phyloP scores from a whole-genome alignment of 2,329 filamentous ascomycete genomes.

The Aureobasidium sp. region DNA sequence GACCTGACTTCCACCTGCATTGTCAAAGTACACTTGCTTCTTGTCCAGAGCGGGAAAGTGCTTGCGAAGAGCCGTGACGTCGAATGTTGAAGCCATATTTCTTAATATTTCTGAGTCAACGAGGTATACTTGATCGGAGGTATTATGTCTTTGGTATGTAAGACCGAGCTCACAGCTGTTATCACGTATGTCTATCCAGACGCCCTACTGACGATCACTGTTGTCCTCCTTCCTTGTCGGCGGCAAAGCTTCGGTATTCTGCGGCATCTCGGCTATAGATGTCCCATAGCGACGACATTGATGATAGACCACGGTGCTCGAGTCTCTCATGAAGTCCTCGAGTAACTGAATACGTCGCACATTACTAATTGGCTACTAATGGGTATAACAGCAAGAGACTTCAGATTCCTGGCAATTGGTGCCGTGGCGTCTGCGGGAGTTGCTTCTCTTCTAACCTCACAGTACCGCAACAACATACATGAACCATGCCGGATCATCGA shows the following conservation, averaged over 20 bases:
- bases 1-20: constrained; percentile 68
- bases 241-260: not conserved
- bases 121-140: not conserved
- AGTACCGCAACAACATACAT: not conserved
- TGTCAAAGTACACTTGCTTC: constrained; percentile 68
- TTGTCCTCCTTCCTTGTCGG: constrained; percentile 11
- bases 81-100: constrained; percentile 37
- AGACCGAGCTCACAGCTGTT: not conserved
- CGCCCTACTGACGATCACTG: constrained; percentile 6
- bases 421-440: not conserved
- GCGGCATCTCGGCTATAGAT: constrained; percentile 3
- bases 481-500: not conserved
- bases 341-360: not conserved
- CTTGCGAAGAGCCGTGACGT: constrained; percentile 50
- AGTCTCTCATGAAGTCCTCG: too few relatives aligned
- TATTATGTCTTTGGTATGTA: not conserved
- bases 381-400: not conserved
- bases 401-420: not conserved
- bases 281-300: not conserved
- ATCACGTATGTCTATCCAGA: not conserved
- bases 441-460: not conserved
- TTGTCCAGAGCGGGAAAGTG: constrained; percentile 62
- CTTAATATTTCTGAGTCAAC: not conserved
- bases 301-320: not conserved
- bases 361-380: not conserved